Base-by-base conservation (phyloP, 2,329 filamentous ascomycete species). In the Colletotrichum cuscutae region DNA sequence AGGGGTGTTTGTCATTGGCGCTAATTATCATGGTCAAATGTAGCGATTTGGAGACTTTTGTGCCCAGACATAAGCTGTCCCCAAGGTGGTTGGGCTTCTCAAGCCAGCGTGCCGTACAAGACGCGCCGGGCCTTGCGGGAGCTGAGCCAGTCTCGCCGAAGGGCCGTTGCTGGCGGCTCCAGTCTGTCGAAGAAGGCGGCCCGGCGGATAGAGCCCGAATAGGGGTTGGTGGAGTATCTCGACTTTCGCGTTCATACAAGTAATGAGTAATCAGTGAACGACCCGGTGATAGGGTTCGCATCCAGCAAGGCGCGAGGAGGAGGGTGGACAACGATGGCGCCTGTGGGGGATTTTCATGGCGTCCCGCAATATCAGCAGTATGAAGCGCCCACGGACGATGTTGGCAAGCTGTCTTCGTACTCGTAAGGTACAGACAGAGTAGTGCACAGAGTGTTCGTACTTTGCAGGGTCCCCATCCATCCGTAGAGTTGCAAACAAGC, bases 281-380 rank as follows among this genome's bases (percentile, higher is more conserved):
- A 49, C 8, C 22, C 32, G 5, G 26, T 59, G 60, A 58, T 37
- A n/a, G 24, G 52, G 24, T 15, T 28, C 15, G 57, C 65, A 57
- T 11, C 35, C 22, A 22, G 37, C 64, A 28, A 32, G 15, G 32
- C 30, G 22, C 12, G 42, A n/a, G 42, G 32, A 32, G 11, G 57
- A 59, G 32, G 30, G 68, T 37, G 64, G 54, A 58, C 64, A 15
- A 58, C 24, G 61, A 57, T 64, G 49, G 26, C 28, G 42, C n/a
- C 49, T 68, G 57, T 57, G 57, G 49, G 64, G 62, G 63, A 68
- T 54, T 59, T 59, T 59, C 61, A 71, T 56, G 46, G 56, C 56
- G 32, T 52, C 42, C 24, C 32, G 19, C 60, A 22, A 46, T 65
- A 58, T 58, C 66, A 35, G 37, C 26, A 35, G 22, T 24, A 65